These are phyloP conservation scores for Galium porrigens DNA, from an alignment of 305 asterid genomes.

Conservation along the genomic window DNA sequence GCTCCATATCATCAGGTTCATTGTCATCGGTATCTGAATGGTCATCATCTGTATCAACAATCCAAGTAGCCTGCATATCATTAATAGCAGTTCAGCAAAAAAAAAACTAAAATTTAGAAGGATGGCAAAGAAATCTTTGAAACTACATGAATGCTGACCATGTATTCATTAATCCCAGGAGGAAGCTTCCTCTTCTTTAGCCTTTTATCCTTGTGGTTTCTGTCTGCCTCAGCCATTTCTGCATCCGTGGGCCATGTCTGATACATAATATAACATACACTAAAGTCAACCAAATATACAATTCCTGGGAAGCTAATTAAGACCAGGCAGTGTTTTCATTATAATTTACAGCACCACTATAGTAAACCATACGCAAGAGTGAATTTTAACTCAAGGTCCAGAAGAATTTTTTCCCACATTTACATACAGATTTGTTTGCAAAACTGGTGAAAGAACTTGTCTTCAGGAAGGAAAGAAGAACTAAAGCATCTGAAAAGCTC, in stretches of 20 bases:
- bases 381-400: not conserved
- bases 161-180: conserved; percentile 77
- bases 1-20: conserved; percentile 61
- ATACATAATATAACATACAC: conserved; percentile 11
- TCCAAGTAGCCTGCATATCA: conserved; percentile 82
- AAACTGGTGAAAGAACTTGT: not conserved
- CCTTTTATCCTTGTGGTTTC: conserved; percentile 33
- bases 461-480: not conserved
- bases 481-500: not conserved
- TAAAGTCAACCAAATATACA: not conserved
- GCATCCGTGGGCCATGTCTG: conserved; percentile 99
- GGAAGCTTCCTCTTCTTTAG: conserved; percentile 55
- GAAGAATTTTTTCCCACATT: not conserved
- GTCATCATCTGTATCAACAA: conserved; percentile 59
- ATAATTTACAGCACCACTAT: not conserved
- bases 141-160: conserved; percentile 29
- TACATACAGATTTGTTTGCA: not conserved
- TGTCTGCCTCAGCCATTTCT: conserved; percentile 87
- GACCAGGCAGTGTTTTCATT: not conserved
- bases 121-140: not conserved
- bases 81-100: not conserved
- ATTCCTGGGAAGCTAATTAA: not conserved
- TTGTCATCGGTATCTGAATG: conserved; percentile 47
- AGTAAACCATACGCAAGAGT: not conserved
- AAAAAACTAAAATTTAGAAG: not conserved